A percentile compares a stretch with the other conserved stretches of the same genome.
These are phyloP conservation scores for Acanthamoeba healyi DNA, from an alignment of 208 protist species.

Conservation along the genomic window DNA sequence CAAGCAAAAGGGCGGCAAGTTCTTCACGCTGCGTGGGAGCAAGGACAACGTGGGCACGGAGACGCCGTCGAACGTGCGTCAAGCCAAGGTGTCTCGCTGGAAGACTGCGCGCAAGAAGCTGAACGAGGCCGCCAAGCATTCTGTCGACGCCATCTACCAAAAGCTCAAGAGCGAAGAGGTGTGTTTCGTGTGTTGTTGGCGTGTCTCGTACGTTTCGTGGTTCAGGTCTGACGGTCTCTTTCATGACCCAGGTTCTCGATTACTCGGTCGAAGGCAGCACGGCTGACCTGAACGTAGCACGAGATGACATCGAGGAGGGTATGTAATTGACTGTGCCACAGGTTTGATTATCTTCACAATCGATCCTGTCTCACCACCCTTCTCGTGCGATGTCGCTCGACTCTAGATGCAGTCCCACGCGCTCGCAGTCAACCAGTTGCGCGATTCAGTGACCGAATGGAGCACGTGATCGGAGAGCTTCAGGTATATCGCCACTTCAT, in stretches of 20 bases:
- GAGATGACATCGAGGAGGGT: background rate
- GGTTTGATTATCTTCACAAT: no score
- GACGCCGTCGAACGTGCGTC: background rate
- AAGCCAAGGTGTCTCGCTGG: background rate
- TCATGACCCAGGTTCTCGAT: no score
- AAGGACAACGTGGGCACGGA: no score
- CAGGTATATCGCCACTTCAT: background rate
- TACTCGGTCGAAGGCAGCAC: background rate
- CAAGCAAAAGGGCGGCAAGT: no score
- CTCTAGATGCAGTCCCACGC: background rate
- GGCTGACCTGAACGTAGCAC: background rate
- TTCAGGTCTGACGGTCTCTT: no score
- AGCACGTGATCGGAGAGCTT: background rate
- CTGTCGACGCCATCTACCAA: background rate
- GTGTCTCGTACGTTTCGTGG: no score
- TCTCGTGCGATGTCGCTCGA: no score
- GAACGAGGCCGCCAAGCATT: constrained; percentile 2
- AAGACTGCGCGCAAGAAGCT: constrained; percentile 2
- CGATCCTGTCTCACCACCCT: no score
- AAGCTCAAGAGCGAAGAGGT: constrained; percentile 24
- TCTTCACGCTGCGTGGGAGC: no score
- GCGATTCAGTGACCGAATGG: background rate
- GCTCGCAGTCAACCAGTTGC: background rate
- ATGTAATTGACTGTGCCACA: no score
- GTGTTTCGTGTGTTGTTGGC: no score